Evolutionary conservation across 208 protist species (phyloP), one percentile per base, ranked within the genome.

Genomic region (Crithidia thermophila): DNA sequence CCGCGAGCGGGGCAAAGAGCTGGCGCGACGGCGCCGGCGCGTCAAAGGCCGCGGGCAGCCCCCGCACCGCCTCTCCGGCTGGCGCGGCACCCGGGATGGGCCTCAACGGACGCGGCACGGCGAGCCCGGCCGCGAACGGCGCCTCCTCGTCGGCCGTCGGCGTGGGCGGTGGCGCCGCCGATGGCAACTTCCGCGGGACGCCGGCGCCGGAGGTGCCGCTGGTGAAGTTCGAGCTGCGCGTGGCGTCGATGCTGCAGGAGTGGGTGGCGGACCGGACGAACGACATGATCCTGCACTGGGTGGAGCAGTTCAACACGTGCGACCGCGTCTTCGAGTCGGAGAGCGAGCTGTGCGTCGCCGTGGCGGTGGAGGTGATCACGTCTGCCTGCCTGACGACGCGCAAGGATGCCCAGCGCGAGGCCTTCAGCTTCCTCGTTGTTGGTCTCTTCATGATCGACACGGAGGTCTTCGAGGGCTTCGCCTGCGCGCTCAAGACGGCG

Each of bases 331-430:
- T 90, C 60, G 71, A 62, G 18, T 77, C 71, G 45, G 72, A 77
- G 25, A 70, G 75, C 37, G 82, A 82, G 34, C 66, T 96, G 49
- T 84, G 79, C 37, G 79, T 70, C 33, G 88, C 85, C 16, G 87
- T 91, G 14, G 88, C 84, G 61, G 50, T 75, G 67, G 80, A 92
- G 73, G 87, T 93, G 68, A 84, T 94, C 39, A 77, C 77, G 25
- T 74, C 85, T 18, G 86, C 91, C 37, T 96, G 91, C 78, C 82
- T 81, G 67, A 94, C 91, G 9, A 94, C 91, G 18, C 83, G 82
- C 51, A 84, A 82, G 68, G 82, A 93, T 18, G 88, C 88, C 11
- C 91, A 96, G 73, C 76, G 64, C 10, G 91, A 93, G 81, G 88
- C 87, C 18, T 88, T 78, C 76, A 88, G 85, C 42, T 94, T 96